Conservation (phyloP, 23 red algal genomes). For the Agarophyton chilense region DNA sequence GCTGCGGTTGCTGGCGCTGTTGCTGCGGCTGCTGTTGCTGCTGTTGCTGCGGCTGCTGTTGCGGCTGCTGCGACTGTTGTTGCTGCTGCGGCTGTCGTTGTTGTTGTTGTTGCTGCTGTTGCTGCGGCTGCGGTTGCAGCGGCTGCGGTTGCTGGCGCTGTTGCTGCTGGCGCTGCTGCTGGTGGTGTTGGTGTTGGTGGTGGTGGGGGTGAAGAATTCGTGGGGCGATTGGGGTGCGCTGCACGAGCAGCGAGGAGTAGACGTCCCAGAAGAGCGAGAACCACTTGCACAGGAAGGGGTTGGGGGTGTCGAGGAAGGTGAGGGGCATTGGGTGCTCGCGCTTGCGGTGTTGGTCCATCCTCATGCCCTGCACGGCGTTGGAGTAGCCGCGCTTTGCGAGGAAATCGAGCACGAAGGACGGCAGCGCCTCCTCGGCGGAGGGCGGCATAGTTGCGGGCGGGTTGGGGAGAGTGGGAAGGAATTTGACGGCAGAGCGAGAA, state of each 20-base stretch:
- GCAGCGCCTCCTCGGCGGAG: slow-evolving; percentile 25
- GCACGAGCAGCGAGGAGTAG: slow-evolving; percentile 7
- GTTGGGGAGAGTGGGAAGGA: neutral
- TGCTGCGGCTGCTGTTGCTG: neutral
- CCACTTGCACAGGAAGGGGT: slow-evolving; percentile 27
- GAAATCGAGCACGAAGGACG: slow-evolving; percentile 59
- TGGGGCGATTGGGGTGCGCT: neutral
- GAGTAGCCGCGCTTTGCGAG: slow-evolving; percentile 50
- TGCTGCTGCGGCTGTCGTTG: neutral
- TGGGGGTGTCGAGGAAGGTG: slow-evolving; percentile 22
- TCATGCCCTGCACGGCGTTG: slow-evolving; percentile 35
- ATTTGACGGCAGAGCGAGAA: no score
- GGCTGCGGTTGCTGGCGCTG: neutral
- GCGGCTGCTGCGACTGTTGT: neutral
- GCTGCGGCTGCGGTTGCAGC: no score
- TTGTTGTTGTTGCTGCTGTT: neutral
- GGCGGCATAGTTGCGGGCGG: slow-evolving; percentile 14
- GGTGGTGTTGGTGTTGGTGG: neutral
- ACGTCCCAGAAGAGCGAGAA: slow-evolving; percentile 63
- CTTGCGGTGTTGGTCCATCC: slow-evolving; percentile 41
- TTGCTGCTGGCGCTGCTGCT: neutral
- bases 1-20: neutral
- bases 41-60: neutral
- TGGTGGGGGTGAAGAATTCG: neutral
- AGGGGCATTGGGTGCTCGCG: slow-evolving; percentile 38